These are phyloP conservation scores for Trichoderma lentiforme DNA, from an alignment of 2,329 filamentous ascomycete species.

Conservation along the genomic window DNA sequence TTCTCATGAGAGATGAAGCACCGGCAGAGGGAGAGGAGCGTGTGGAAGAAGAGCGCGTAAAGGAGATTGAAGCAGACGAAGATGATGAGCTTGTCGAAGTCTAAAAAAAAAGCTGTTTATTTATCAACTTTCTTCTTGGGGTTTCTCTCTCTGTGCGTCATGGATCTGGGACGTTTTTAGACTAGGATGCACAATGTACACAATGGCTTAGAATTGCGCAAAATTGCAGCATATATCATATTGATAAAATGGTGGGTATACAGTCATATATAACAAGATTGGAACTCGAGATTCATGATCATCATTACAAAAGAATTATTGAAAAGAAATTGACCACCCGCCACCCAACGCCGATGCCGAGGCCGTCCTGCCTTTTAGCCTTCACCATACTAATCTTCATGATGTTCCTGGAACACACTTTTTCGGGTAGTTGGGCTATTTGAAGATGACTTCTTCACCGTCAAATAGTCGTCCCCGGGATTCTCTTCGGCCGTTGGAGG, in stretches of 20 bases:
- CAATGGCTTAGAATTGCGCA: background rate
- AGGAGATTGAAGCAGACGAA: conserved; percentile 47
- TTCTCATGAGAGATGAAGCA: conserved; percentile 77
- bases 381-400: conserved; percentile 35
- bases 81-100: conserved; percentile 56
- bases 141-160: background rate
- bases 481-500: conserved; percentile 30
- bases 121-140: background rate
- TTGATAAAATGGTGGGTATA: background rate
- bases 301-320: background rate
- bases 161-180: background rate
- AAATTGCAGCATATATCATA: background rate
- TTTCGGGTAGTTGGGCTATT: conserved; percentile 27
- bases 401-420: conserved; percentile 42
- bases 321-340: background rate
- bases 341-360: conserved; percentile 23
- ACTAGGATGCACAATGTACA: background rate
- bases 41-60: conserved; percentile 43
- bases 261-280: conserved; percentile 6
- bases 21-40: conserved; percentile 40
- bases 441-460: conserved; percentile 26
- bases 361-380: background rate
- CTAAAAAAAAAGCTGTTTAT: conserved; percentile 28
- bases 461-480: conserved; percentile 29
- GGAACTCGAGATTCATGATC: background rate